Evolutionary conservation across 1,284 basidiomycete genomes (phyloP), one percentile per base, ranked within the genome.

Genomic region (Malassezia restricta): DNA sequence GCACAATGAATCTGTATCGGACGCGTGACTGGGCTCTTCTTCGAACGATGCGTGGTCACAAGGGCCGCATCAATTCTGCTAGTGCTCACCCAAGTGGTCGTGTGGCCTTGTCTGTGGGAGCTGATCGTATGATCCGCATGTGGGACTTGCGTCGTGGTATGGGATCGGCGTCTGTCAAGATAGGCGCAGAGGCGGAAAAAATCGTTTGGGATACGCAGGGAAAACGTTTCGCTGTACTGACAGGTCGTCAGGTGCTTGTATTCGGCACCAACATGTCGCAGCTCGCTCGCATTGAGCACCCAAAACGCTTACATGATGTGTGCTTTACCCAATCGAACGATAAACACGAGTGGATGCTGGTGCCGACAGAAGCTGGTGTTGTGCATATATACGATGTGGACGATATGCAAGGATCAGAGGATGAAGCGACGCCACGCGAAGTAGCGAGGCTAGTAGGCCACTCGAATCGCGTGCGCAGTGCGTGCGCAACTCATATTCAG

Each of bases 91-190:
- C 90, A 0, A 86, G 86, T 0, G 87, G 89, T 3, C 86, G 94
- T 64, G 80, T 95, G 14, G 91, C 85, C 0, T 75, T 98, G 29
- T 87, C 83, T 58, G 89, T 95, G 0, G 92, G 92, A 9, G 84
- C 84, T 64, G 92, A 98, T 70, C 78, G 81, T 57, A 88, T 86
- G 7, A 73, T 96, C 54, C 81, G 90, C 45, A 92, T 96, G 89
- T 98, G 92, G 92, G 92, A 98, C 77, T 77, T 98, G 27, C 94
- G 95, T 86, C 79, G 90, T 42, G 92, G 90, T 1, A 85, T 85
- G 69, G 87, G 87, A 2, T 82, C 83, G 11, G 87, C 87, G 4
- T 90, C 87, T 67, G 85, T 84, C 32, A 87, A 90, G 66, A 66
- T 71, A 42, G 66, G 65, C 47, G 59, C 64, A 24, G 67, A 68